Conservation (phyloP, 768 basidiomycete species). For the Chiua virens region DNA sequence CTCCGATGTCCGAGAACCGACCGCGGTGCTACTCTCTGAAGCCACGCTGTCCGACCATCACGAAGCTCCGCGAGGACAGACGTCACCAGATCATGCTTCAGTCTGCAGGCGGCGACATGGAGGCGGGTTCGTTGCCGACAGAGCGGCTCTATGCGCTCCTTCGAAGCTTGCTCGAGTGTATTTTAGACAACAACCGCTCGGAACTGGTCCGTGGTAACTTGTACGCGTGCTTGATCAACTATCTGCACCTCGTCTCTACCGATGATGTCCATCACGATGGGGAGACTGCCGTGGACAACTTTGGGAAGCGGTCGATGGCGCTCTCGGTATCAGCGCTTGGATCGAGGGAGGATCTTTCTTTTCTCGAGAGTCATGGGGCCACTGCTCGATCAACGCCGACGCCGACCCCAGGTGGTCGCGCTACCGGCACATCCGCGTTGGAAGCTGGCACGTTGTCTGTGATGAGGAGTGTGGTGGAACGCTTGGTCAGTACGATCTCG, state of each 20-base stretch:
- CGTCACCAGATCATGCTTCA: constrained; percentile 68
- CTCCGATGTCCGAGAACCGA: constrained; percentile 63
- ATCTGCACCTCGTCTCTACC: constrained; percentile 62
- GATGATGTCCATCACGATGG: constrained; percentile 15
- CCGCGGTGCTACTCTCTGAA: constrained; percentile 83
- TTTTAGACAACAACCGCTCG: constrained; percentile 72
- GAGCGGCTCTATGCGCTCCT: constrained; percentile 79
- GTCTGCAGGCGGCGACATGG: constrained; percentile 60
- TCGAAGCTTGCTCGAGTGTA: constrained; percentile 69
- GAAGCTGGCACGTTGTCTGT: constrained; percentile 63
- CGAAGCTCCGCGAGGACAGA: constrained; percentile 84
- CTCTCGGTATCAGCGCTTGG: constrained; percentile 36
- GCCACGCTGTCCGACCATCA: constrained; percentile 77
- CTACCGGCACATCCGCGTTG: constrained; percentile 38
- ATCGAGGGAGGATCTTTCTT: constrained; percentile 40
- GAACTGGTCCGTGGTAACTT: constrained; percentile 92
- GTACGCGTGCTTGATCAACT: constrained; percentile 90
- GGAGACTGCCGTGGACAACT: constrained; percentile 17
- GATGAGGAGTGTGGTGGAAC: constrained; percentile 69
- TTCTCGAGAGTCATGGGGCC: constrained; percentile 38
- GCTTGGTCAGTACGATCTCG: constrained; percentile 68
- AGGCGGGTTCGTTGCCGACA: constrained; percentile 69
- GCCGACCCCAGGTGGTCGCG: constrained; percentile 13
- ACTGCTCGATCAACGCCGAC: constrained; percentile 22
- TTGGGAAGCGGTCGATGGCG: constrained; percentile 28